phyloP scores from a whole-genome alignment of 306 rosid genomes.

The Leucaena leucocephala region DNA sequence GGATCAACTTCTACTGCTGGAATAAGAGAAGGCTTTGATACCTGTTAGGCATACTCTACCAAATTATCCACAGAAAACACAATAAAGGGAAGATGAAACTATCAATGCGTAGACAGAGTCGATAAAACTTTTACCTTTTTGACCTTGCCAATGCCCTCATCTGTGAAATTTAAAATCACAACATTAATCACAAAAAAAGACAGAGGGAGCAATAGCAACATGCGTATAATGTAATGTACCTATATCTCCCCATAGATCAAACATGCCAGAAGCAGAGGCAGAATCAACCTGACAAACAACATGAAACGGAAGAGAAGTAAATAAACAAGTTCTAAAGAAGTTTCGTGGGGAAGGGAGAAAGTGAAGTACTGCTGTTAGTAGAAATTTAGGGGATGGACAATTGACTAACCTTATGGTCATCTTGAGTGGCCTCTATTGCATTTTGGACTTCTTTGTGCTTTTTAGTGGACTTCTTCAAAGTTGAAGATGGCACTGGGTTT shows the following conservation, averaged over 20 bases:
- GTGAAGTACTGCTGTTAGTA: neutral
- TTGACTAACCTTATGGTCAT: conserved; percentile 54
- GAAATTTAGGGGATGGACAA: conserved; percentile 8
- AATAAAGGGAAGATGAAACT: neutral
- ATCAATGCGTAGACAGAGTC: conserved; percentile 7
- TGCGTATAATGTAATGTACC: conserved; percentile 52
- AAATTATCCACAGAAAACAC: conserved; percentile 33
- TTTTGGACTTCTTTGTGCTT: conserved; percentile 40
- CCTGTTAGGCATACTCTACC: conserved; percentile 41
- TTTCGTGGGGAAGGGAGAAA: neutral
- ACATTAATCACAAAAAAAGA: conserved; percentile 27
- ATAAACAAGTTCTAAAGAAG: conserved; percentile 2
- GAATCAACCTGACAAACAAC: conserved; percentile 48
- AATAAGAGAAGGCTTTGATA: conserved; percentile 62
- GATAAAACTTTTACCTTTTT: conserved; percentile 60
- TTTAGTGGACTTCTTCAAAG: conserved; percentile 60
- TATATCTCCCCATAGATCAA: conserved; percentile 70
- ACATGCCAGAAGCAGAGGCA: conserved; percentile 43
- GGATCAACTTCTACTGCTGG: conserved; percentile 96
- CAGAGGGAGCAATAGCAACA: conserved; percentile 1
- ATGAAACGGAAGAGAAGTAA: conserved; percentile 14
- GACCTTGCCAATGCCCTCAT: conserved; percentile 42
- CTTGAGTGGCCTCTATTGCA: conserved; percentile 37
- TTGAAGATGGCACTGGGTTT: conserved; percentile 71
- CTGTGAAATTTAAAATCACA: conserved; percentile 44